phyloP scores from a whole-genome alignment of 768 basidiomycete genomes.

The Leccinum fibrillosum region DNA sequence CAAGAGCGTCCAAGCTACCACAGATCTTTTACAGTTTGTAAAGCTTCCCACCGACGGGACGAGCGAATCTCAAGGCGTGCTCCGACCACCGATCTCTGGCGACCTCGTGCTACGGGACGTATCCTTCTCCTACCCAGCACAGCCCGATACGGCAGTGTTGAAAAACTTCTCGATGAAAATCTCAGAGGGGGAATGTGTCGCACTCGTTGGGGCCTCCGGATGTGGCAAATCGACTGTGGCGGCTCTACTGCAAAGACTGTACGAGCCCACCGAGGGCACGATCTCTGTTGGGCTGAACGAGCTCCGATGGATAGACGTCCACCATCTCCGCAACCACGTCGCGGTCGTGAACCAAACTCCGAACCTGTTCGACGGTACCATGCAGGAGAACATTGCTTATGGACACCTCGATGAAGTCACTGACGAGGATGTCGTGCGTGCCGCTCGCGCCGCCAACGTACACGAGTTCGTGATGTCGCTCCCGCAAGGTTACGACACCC shows the following conservation, averaged over 20 bases:
- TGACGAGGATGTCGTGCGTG: too few relatives aligned
- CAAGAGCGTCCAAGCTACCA: too few relatives aligned
- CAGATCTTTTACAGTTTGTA: too few relatives aligned
- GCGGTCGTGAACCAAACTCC: slow-evolving; percentile 53
- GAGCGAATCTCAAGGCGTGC: too few relatives aligned
- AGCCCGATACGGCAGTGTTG: neutral
- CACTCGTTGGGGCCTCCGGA: slow-evolving; percentile 89
- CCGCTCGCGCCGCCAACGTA: slow-evolving; percentile 70
- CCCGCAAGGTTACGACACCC: too few relatives aligned
- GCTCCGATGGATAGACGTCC: slow-evolving; percentile 58
- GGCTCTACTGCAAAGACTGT: slow-evolving; percentile 81
- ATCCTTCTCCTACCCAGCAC: too few relatives aligned
- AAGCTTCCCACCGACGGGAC: too few relatives aligned
- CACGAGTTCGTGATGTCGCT: slow-evolving; percentile 83
- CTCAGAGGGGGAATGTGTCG: slow-evolving; percentile 77
- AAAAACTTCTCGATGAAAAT: slow-evolving; percentile 64
- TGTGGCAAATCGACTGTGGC: slow-evolving; percentile 93
- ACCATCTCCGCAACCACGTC: slow-evolving; percentile 65
- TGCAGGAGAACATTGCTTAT: slow-evolving; percentile 46
- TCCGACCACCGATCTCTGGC: too few relatives aligned
- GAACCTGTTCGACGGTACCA: slow-evolving; percentile 80
- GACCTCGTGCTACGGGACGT: too few relatives aligned
- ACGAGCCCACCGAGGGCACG: slow-evolving; percentile 68
- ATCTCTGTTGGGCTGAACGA: slow-evolving; percentile 57
- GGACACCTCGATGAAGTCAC: too few relatives aligned